Percentiles rank a stretch among this genome's conserved stretches.
Evolutionary conservation across 2,329 filamentous ascomycete species (phyloP).

Genomic region (Phialophora verrucosa): DNA sequence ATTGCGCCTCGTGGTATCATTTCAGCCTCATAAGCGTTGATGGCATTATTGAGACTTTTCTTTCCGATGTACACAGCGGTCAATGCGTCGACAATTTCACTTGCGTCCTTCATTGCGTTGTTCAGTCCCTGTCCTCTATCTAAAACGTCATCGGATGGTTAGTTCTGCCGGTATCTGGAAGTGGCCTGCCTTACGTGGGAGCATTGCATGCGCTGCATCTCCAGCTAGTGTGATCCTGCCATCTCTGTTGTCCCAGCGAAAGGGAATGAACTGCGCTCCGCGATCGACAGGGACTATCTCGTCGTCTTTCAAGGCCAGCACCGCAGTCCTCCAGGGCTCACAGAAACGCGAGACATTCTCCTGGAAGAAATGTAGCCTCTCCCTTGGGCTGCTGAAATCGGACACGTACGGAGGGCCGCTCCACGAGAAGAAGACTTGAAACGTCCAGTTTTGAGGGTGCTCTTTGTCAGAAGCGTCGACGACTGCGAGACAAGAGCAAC

Average conservation of each 20-base stretch:
- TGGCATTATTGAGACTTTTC: slow-evolving; percentile 30
- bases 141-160: background rate
- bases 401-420: slow-evolving; percentile 3
- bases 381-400: background rate
- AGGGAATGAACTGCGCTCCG: slow-evolving; percentile 1
- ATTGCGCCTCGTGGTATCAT: slow-evolving; percentile 49
- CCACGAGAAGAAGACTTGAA: slow-evolving; percentile 8
- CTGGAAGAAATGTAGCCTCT: slow-evolving; percentile 6
- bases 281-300: slow-evolving; percentile 32
- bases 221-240: slow-evolving; percentile 45
- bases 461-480: slow-evolving; percentile 15
- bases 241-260: slow-evolving; percentile 14
- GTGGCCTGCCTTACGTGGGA: slow-evolving; percentile 44
- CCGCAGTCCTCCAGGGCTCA: slow-evolving; percentile 12
- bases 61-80: slow-evolving; percentile 8
- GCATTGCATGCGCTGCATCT: slow-evolving; percentile 54
- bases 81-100: slow-evolving; percentile 44
- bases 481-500: slow-evolving; percentile 2
- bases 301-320: slow-evolving; percentile 17
- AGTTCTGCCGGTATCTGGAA: background rate
- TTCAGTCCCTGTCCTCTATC: slow-evolving; percentile 55
- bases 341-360: slow-evolving; percentile 4
- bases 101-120: slow-evolving; percentile 51
- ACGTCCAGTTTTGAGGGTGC: slow-evolving; percentile 10
- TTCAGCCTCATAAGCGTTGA: slow-evolving; percentile 43